Conservation (phyloP, 106 monocot species). For the Posidonia australis region DNA sequence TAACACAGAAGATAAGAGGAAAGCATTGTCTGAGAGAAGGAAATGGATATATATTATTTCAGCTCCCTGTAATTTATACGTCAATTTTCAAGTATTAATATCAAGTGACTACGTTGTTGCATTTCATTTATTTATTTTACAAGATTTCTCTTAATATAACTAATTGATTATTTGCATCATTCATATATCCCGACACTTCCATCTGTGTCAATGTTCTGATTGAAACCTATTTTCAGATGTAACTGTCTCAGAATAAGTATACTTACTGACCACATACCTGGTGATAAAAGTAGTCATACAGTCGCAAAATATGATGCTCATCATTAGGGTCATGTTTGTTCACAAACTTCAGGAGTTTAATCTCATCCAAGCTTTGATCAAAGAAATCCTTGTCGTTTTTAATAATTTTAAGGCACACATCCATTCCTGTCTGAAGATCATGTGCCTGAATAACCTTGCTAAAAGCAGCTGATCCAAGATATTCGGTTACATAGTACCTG, state of each 20-base stretch:
- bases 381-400: constrained; percentile 98
- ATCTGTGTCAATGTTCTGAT: too few species aligned
- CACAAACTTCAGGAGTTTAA: constrained; percentile 87
- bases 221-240: neutral
- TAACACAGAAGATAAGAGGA: too few species aligned
- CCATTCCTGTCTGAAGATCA: constrained; percentile 69
- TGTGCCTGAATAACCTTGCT: constrained; percentile 95
- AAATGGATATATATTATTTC: too few species aligned
- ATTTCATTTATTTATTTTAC: too few species aligned
- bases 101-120: too few species aligned
- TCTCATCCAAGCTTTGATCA: constrained; percentile 98
- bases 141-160: too few species aligned
- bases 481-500: constrained; percentile 84
- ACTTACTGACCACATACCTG: constrained; percentile 34
- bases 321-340: constrained; percentile 84
- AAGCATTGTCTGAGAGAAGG: too few species aligned
- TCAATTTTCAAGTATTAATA: too few species aligned
- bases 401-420: constrained; percentile 91
- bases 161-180: too few species aligned
- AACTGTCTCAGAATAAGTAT: too few species aligned
- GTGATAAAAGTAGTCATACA: constrained; percentile 90
- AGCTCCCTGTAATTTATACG: too few species aligned
- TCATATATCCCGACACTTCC: too few species aligned
- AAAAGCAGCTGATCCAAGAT: constrained; percentile 91
- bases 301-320: constrained; percentile 61